A percentile compares a stretch with the other conserved stretches of the same genome.
Evolutionary conservation across 148 eudicot genomes (phyloP).

Genomic region (Chenopodium formosanum): DNA sequence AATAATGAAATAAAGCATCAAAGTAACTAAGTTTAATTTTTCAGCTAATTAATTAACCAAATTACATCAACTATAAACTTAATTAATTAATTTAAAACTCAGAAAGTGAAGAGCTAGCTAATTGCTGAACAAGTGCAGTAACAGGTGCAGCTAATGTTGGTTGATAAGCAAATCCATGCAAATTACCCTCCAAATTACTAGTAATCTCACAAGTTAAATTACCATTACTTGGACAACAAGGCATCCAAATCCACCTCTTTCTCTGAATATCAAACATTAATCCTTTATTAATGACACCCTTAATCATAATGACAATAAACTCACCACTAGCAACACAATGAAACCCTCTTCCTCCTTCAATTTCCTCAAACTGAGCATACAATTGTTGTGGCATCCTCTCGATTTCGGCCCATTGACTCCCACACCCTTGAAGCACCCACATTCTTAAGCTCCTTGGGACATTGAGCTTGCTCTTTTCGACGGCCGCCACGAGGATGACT

Average conservation of each 20-base stretch:
- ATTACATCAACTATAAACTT: background rate
- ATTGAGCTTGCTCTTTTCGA: conserved; percentile 88
- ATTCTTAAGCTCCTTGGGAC: conserved; percentile 76
- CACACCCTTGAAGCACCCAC: conserved; percentile 70
- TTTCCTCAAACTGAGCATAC: conserved; percentile 61
- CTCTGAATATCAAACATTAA: conserved; percentile 57
- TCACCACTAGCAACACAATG: conserved; percentile 77
- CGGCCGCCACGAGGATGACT: conserved; percentile 66
- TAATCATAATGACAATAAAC: conserved; percentile 53
- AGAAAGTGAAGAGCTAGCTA: conserved; percentile 46
- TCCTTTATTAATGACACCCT: conserved; percentile 48
- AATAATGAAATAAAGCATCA: background rate
- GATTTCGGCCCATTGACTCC: conserved; percentile 75
- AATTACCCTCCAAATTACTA: conserved; percentile 28
- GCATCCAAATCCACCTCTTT: conserved; percentile 85
- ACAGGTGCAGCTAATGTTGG: conserved; percentile 84
- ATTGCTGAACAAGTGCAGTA: conserved; percentile 66
- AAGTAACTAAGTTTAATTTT: background rate
- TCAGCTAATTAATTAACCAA: background rate
- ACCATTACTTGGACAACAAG: conserved; percentile 41
- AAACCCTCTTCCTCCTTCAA: conserved; percentile 68
- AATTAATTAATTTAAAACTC: background rate
- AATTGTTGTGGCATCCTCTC: conserved; percentile 95
- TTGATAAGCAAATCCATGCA: conserved; percentile 81
- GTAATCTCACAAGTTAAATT: background rate